phyloP scores from a whole-genome alignment of 2,329 filamentous ascomycete genomes.

The Rhynchosporium agropyri region DNA sequence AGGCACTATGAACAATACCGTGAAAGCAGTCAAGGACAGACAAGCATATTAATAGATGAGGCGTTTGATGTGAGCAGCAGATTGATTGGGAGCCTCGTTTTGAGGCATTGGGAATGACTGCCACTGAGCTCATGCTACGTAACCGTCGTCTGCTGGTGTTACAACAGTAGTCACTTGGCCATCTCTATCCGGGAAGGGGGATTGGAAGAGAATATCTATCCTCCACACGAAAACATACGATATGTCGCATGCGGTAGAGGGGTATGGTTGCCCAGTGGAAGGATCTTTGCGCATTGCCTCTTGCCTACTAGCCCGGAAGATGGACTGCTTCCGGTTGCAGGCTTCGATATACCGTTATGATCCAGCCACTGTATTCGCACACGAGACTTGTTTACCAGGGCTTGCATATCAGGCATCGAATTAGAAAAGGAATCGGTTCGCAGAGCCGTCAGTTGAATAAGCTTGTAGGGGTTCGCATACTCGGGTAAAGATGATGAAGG shows the following conservation, averaged over 20 bases:
- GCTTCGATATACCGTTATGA: no score
- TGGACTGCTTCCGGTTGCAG: constrained; percentile 1
- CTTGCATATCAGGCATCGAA: constrained; percentile 14
- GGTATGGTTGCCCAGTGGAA: background rate
- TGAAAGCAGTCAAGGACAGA: constrained; percentile 18
- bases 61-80: background rate
- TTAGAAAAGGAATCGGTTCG: constrained; percentile 6
- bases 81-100: constrained; percentile 23
- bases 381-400: constrained; percentile 11
- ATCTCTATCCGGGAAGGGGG: background rate
- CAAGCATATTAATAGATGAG: constrained; percentile 13
- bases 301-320: constrained; percentile 1
- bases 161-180: no score
- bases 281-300: background rate
- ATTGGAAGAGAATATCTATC: background rate
- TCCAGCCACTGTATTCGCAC: constrained; percentile 1
- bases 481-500: constrained; percentile 9
- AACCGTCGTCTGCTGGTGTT: no score
- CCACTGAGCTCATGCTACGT: constrained; percentile 8
- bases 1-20: constrained; percentile 14
- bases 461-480: constrained; percentile 1
- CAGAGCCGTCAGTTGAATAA: no score
- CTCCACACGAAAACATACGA: background rate
- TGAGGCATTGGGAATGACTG: constrained; percentile 19
- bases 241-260: background rate